Conservation (phyloP, 2,329 filamentous ascomycete species). For the Ascochyta koolunga region DNA sequence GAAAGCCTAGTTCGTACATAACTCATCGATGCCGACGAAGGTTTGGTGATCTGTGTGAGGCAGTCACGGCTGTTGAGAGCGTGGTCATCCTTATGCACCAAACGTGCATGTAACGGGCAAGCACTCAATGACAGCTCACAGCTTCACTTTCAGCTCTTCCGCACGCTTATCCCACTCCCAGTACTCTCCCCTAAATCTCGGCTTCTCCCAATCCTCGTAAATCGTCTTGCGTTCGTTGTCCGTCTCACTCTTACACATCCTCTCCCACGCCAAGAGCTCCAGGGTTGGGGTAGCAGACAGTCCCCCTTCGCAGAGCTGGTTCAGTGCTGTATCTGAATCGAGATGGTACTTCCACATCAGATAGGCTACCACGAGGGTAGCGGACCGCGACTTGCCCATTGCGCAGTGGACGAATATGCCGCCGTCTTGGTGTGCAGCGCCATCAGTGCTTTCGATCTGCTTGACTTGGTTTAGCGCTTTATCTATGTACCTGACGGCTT, state of each 20-base stretch:
- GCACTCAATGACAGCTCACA: not conserved
- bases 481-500: slow-evolving; percentile 32
- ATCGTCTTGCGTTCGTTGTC: slow-evolving; percentile 29
- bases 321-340: slow-evolving; percentile 25
- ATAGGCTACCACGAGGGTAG: slow-evolving; percentile 42
- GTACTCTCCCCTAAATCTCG: slow-evolving; percentile 42
- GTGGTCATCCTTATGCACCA: not conserved
- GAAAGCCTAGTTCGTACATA: no score
- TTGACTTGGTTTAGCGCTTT: slow-evolving; percentile 19
- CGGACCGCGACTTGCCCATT: slow-evolving; percentile 44
- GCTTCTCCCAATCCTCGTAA: slow-evolving; percentile 43
- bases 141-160: slow-evolving; percentile 14
- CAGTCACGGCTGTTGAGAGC: not conserved
- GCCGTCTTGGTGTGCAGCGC: not conserved
- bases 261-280: slow-evolving; percentile 35
- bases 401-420: slow-evolving; percentile 45
- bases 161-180: slow-evolving; percentile 47
- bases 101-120: not conserved
- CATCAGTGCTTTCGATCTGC: not conserved
- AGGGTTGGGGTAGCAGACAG: slow-evolving; percentile 43
- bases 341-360: slow-evolving; percentile 38
- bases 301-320: slow-evolving; percentile 42
- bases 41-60: not conserved
- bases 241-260: slow-evolving; percentile 32
- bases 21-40: not conserved